Percentiles rank a stretch among this genome's conserved stretches.
These are phyloP conservation scores for Neurospora cerealis DNA, from an alignment of 495 filamentous ascomycete genomes.

Conservation along the genomic window DNA sequence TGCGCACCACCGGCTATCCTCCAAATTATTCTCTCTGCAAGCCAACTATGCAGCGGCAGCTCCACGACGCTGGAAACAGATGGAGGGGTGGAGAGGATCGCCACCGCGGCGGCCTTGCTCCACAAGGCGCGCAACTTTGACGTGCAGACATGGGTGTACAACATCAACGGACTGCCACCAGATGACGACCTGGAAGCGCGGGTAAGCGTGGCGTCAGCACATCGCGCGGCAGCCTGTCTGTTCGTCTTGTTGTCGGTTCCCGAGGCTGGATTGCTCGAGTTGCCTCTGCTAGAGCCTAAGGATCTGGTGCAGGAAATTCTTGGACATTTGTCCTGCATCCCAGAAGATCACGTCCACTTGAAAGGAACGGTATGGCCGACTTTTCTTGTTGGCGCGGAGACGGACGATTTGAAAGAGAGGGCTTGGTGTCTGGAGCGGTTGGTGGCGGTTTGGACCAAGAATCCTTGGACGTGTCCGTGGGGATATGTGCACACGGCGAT, in stretches of 20 bases:
- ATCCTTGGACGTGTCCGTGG: slow-evolving; percentile 32
- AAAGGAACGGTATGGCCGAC: slow-evolving; percentile 52
- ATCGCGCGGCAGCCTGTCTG: slow-evolving; percentile 35
- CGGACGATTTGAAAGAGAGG: slow-evolving; percentile 20
- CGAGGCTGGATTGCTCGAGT: slow-evolving; percentile 1
- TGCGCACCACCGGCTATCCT: slow-evolving; percentile 35
- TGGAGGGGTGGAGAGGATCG: slow-evolving; percentile 8
- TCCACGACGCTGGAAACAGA: background rate
- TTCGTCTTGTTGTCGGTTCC: slow-evolving; percentile 26
- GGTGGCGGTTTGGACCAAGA: slow-evolving; percentile 20
- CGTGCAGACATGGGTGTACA: slow-evolving; percentile 26
- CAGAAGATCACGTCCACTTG: slow-evolving; percentile 35
- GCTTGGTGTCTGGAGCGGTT: slow-evolving; percentile 30
- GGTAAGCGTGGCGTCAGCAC: slow-evolving; percentile 32
- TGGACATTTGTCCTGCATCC: slow-evolving; percentile 31
- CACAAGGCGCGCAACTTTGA: slow-evolving; percentile 22
- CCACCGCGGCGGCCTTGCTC: slow-evolving; percentile 18
- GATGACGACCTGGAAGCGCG: slow-evolving; percentile 26
- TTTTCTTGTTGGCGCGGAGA: slow-evolving; percentile 45
- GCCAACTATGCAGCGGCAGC: slow-evolving; percentile 19
- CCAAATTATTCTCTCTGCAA: slow-evolving; percentile 24
- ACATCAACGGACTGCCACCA: slow-evolving; percentile 21
- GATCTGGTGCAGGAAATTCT: slow-evolving; percentile 35
- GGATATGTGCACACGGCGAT: slow-evolving; percentile 35
- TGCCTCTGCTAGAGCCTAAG: slow-evolving; percentile 16